Percentiles rank a stretch among this genome's conserved stretches.
These are phyloP conservation scores for Neonectria coccinea DNA, from an alignment of 2,329 filamentous ascomycete genomes.

Conservation along the genomic window DNA sequence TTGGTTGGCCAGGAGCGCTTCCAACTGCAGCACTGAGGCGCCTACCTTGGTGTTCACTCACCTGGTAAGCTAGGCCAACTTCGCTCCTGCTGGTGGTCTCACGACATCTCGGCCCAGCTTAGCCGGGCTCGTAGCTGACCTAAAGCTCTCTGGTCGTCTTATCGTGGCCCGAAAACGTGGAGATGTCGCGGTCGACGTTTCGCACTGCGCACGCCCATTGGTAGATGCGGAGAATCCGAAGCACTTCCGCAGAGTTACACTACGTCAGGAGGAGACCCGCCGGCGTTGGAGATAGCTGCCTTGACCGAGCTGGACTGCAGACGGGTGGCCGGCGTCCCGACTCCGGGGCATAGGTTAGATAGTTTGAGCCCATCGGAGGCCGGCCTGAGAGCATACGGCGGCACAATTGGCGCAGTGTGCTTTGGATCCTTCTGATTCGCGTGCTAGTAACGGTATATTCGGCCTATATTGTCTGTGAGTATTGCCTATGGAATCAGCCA, in stretches of 20 bases:
- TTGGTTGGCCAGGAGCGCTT: not conserved
- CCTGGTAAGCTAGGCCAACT: not conserved
- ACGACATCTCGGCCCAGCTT: not conserved
- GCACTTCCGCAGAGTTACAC: not conserved
- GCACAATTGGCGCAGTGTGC: not conserved
- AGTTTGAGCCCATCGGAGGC: not conserved
- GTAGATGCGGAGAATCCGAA: not conserved
- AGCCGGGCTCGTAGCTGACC: not conserved
- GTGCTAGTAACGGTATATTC: not conserved
- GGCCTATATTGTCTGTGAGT: not conserved
- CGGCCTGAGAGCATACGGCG: not conserved
- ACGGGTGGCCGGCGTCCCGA: not conserved
- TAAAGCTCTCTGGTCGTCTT: not conserved
- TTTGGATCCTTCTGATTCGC: not conserved
- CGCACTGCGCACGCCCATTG: not conserved
- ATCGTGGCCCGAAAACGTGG: not conserved
- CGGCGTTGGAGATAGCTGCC: not conserved
- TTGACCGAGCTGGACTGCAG: not conserved
- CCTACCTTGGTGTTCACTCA: not conserved
- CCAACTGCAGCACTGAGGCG: conserved; percentile 1
- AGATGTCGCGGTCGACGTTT: not conserved
- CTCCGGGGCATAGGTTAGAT: not conserved
- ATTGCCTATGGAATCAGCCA: not conserved
- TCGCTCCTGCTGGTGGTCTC: not conserved
- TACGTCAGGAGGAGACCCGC: not conserved